These are phyloP conservation scores for Ramaria sp. DNA, from an alignment of 768 basidiomycete species.

Conservation along the genomic window DNA sequence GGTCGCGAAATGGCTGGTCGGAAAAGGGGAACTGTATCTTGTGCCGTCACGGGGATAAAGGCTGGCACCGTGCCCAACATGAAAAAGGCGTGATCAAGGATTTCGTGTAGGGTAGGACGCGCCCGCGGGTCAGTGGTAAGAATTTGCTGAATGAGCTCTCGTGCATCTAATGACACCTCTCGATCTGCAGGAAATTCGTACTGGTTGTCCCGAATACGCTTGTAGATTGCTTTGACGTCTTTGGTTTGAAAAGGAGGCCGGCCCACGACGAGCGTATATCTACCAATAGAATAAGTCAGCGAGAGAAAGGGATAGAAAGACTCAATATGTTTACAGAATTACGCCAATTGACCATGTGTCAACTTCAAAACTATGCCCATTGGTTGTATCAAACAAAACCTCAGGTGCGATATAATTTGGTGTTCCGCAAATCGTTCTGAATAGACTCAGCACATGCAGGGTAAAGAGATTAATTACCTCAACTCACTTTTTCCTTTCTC, in stretches of 20 bases:
- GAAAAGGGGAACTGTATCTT: slow-evolving; percentile 69
- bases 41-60: slow-evolving; percentile 70
- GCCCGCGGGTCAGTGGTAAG: slow-evolving; percentile 74
- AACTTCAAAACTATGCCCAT: slow-evolving; percentile 96
- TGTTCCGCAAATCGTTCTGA: slow-evolving; percentile 86
- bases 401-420: slow-evolving; percentile 99
- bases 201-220: slow-evolving; percentile 87
- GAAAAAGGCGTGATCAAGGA: slow-evolving; percentile 81
- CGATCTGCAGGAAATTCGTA: slow-evolving; percentile 86
- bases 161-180: slow-evolving; percentile 55
- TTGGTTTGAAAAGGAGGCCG: slow-evolving; percentile 99
- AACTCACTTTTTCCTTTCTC: slow-evolving; percentile 83
- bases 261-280: slow-evolving; percentile 84
- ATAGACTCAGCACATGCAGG: background rate
- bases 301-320: slow-evolving; percentile 13
- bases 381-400: slow-evolving; percentile 89
- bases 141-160: slow-evolving; percentile 72
- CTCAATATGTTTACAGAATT: slow-evolving; percentile 41
- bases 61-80: slow-evolving; percentile 68
- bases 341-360: slow-evolving; percentile 98
- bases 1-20: slow-evolving; percentile 43
- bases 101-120: slow-evolving; percentile 76
- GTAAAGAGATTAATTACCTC: background rate
- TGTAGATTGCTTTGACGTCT: slow-evolving; percentile 93
- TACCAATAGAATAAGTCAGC: background rate